phyloP scores from a whole-genome alignment of 1,284 basidiomycete species.

The Puccinia hordei region DNA sequence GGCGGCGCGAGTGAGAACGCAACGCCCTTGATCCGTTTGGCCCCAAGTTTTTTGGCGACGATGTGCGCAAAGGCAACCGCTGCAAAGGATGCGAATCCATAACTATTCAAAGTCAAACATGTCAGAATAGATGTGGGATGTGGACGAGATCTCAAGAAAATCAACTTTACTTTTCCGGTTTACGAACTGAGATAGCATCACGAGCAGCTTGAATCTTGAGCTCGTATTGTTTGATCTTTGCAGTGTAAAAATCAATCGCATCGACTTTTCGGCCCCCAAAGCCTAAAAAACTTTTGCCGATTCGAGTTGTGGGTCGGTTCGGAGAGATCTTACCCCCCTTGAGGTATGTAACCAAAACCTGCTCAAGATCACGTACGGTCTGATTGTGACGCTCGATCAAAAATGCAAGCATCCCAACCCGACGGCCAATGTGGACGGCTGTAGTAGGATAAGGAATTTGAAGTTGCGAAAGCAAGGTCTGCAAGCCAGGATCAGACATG shows the following conservation, averaged over 20 bases:
- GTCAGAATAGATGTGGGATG: constrained; percentile 76
- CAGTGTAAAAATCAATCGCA: constrained; percentile 74
- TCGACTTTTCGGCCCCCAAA: constrained; percentile 69
- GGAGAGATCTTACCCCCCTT: constrained; percentile 70
- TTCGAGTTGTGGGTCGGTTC: constrained; percentile 72
- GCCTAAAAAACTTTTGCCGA: constrained; percentile 71
- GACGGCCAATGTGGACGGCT: constrained; percentile 76
- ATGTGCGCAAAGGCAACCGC: constrained; percentile 86
- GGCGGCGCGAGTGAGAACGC: constrained; percentile 71
- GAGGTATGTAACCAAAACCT: constrained; percentile 78
- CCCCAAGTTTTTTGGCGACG: constrained; percentile 70
- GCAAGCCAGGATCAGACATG: constrained; percentile 75
- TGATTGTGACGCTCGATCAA: constrained; percentile 75
- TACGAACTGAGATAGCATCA: constrained; percentile 56
- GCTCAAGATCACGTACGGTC: constrained; percentile 79
- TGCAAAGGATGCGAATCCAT: constrained; percentile 83
- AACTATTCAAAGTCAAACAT: neutral
- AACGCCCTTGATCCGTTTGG: constrained; percentile 73
- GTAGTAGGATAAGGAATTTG: constrained; percentile 81
- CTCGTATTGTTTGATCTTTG: constrained; percentile 68
- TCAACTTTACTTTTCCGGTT: constrained; percentile 63
- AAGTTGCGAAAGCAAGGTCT: constrained; percentile 69
- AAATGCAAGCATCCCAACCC: constrained; percentile 73
- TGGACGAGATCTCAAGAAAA: constrained; percentile 64
- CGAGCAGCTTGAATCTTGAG: constrained; percentile 77